Evolutionary conservation across 148 eudicot genomes (phyloP), one percentile per base, ranked within the genome.

Genomic region (Cornus kousa): DNA sequence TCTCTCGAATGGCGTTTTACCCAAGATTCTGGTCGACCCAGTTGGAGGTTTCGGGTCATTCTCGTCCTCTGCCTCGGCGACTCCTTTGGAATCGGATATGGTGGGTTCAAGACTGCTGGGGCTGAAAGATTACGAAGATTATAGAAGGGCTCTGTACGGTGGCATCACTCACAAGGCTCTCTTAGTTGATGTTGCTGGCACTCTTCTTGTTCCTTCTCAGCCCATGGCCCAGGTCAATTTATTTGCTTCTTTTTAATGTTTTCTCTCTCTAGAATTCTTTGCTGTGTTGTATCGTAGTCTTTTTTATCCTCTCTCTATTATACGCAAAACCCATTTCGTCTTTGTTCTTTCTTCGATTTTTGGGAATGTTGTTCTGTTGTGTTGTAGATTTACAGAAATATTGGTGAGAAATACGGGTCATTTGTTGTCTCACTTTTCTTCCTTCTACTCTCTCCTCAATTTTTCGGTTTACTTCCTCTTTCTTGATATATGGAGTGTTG

Each of bases 181-280:
- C 39, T 87, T 93, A 20, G 99, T 96, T 73, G 99, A 96, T 68
- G 99, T 98, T 57, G 99, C 91, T 80, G 99, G 99, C 19, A 96
- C 99, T 62, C 97, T 96, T 13, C 78, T 93, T 62, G 82, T 92
- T 10, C 99, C 99, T 33, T 91, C 99, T 64, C 99, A 96, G 67
- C 95, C 99, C 82, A 96, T 87, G 89, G 97, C 98, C 20, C 97
- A 95, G 99, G 99, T 91, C 17, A 9, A 9, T 64, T 7, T 4
- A 11, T 8, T 3, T 68, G 20, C 32, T 2, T 50, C 64, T 67
- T 11, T 23, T 19, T 70, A 14, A 12, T 20, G 20, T 12, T 24
- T 35, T 73, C 40, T 33, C 65, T 8, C 74, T 32, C 23, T 74
- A 20, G 32, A 46, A 50, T 57, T 28, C 13, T 74, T 6, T 24